Base-by-base conservation (phyloP, 768 basidiomycete genomes). In the Leucosporidium yakuticum region DNA sequence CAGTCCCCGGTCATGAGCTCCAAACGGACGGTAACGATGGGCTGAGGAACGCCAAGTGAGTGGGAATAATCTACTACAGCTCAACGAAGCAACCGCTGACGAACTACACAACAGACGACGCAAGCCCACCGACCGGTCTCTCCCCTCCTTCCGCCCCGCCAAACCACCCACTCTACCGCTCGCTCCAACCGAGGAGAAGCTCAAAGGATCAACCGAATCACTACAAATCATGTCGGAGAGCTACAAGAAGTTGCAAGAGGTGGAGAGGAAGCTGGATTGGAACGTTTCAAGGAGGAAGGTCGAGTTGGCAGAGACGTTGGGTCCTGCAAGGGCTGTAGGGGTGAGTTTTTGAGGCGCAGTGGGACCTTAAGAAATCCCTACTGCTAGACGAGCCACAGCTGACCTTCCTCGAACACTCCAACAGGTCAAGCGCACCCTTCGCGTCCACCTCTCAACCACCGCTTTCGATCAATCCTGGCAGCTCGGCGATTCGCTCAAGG, bases 191-290 rank as follows among this genome's bases (percentile, higher is more conserved):
- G 64, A 65, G 34, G 2, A 0, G 14, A 44, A 48, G 23, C 66
- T 73, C 44, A 53, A 56, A 2, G 3, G 50, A 9, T 73, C 72
- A 7, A 64, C 67, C 44, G 54, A 6, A n/a, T 23, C 61, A 20
- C 66, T 73, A 39, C 63, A 69, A 9, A 4, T 4, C 0, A 51
- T 73, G 29, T 36, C 63, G 9, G 25, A 11, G 21, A 51, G 47
- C 27, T 73, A 73, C 64, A 19, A 23, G 23, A 5, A 31, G 9
- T 54, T 73, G 1, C 65, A 67, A 49, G 53, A 62, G 8, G 21
- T 70, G 31, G 72, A 73, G 51, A 50, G 61, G 29, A 62, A 44
- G 50, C 49, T 73, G n/a, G 72, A 73, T 63, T 73, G 72, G 72
- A 73, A 63, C 49, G 48, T 73, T 7, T 27, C 31, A 0, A 29